These are phyloP conservation scores for Apiospora kogelbergensis DNA, from an alignment of 2,329 filamentous ascomycete species.

Conservation along the genomic window DNA sequence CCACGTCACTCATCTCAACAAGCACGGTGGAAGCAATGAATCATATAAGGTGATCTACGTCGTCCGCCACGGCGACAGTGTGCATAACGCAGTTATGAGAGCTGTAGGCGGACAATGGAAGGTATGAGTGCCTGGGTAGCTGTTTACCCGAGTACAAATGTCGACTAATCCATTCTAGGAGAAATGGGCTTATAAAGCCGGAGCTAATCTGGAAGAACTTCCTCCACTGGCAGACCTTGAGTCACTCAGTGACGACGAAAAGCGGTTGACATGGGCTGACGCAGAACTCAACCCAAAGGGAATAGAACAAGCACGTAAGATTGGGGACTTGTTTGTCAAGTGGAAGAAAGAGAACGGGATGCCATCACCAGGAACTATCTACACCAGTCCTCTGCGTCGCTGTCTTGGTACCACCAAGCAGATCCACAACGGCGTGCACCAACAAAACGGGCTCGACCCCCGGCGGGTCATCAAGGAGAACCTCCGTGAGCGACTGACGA, in stretches of 20 bases:
- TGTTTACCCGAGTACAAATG: too few relatives aligned
- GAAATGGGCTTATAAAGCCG: constrained; percentile 17
- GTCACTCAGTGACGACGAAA: neutral
- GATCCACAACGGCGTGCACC: neutral
- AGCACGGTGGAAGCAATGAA: constrained; percentile 1
- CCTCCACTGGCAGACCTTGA: neutral
- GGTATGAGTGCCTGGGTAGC: constrained; percentile 7
- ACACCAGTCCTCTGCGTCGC: constrained; percentile 20
- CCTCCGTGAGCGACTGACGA: too few relatives aligned
- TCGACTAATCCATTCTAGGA: constrained; percentile 5
- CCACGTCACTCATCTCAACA: constrained; percentile 6
- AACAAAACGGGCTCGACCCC: too few relatives aligned
- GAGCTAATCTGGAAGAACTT: constrained; percentile 7
- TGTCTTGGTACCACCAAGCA: too few relatives aligned
- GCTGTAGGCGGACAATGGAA: constrained; percentile 11
- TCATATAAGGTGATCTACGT: constrained; percentile 19
- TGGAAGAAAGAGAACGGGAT: constrained; percentile 11
- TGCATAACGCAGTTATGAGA: constrained; percentile 18
- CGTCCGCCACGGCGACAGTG: constrained; percentile 15
- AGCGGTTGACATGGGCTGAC: too few relatives aligned
- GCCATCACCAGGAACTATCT: constrained; percentile 16
- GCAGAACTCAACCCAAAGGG: constrained; percentile 16
- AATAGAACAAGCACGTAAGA: constrained; percentile 6
- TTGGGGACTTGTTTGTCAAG: constrained; percentile 11
- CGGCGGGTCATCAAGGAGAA: too few relatives aligned